Evolutionary conservation across 768 basidiomycete species (phyloP), one percentile per base, ranked within the genome.

Genomic region (Mycena vulgaris): DNA sequence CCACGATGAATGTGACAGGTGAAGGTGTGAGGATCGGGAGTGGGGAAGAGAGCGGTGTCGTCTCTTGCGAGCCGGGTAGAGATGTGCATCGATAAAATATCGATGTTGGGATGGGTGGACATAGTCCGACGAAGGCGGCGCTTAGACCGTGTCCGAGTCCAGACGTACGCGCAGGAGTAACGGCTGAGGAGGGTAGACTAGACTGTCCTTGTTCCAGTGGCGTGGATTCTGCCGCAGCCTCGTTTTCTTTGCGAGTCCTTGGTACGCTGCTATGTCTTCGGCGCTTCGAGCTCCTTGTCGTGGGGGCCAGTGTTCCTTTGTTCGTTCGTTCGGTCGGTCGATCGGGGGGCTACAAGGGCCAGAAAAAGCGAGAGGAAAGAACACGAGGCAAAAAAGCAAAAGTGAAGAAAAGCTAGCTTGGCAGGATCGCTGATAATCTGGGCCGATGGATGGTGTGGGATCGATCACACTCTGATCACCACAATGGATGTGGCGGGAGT

Each of bases 401-500:
- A 27, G 23, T 13, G n/a, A n/a, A n/a, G n/a, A 47, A 47, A 47
- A 27, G 23, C 27, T 13, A 10, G 39, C 10, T 39, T 3, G 39
- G 10, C 9, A 39, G 14, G 25, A 42, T 27, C 40, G 40, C 3
- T 40, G 11, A 30, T 3, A 16, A 59, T 59, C 57, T 31, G 40
- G 42, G 42, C 27, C 27, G 39, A 8, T 8, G 17, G 27, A 19
- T 1, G 40, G 57, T 40, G 39, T 42, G 57, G 57, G 57, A n/a
- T 23, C 40, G 60, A 62, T n/a, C 33, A n/a, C 47, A 51, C 60
- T 62, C 60, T 19, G 17, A 39, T 62, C 60, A 62, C 60, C 60
- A 62, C 45, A n/a, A 62, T 62, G 60, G 60, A 37, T 16, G 28
- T 9, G 31, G 4, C 47, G 31, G 60, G 48, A 11, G 11, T 3